A percentile compares a stretch with the other conserved stretches of the same genome.
phyloP scores from a whole-genome alignment of 1,139 yeast species.

The Zygoascus sp. region DNA sequence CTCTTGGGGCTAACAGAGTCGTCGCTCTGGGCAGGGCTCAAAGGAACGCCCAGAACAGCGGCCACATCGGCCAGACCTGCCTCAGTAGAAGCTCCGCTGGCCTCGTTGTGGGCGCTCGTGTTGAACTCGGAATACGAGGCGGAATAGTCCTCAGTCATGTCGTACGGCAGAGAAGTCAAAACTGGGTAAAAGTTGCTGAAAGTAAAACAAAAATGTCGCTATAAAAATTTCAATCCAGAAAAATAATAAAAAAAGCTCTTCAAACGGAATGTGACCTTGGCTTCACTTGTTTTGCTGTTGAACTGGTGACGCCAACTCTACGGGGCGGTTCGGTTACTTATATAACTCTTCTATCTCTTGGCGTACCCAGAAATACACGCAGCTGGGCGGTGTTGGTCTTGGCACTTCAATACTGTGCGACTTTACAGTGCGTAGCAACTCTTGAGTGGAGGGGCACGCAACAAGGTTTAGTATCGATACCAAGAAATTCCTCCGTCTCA shows the following conservation, averaged over 20 bases:
- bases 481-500: neutral
- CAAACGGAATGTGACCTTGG: too few species aligned
- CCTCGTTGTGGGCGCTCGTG: neutral
- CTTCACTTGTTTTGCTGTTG: neutral
- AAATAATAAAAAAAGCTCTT: too few species aligned
- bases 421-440: too few species aligned
- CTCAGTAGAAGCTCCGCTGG: neutral
- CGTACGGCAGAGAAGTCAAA: neutral
- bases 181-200: neutral
- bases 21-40: constrained; percentile 9
- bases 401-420: neutral
- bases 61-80: neutral
- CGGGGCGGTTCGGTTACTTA: neutral
- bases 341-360: constrained; percentile 8
- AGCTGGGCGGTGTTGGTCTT: constrained; percentile 5
- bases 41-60: constrained; percentile 8
- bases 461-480: neutral
- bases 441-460: too few species aligned
- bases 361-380: constrained; percentile 11
- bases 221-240: too few species aligned
- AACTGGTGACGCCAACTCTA: neutral
- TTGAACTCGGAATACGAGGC: constrained; percentile 2
- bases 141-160: constrained; percentile 3
- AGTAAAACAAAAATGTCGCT: too few species aligned
- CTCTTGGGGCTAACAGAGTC: constrained; percentile 10